Base-by-base conservation (phyloP, 2,329 filamentous ascomycete species). In the Aspergillus sp. region DNA sequence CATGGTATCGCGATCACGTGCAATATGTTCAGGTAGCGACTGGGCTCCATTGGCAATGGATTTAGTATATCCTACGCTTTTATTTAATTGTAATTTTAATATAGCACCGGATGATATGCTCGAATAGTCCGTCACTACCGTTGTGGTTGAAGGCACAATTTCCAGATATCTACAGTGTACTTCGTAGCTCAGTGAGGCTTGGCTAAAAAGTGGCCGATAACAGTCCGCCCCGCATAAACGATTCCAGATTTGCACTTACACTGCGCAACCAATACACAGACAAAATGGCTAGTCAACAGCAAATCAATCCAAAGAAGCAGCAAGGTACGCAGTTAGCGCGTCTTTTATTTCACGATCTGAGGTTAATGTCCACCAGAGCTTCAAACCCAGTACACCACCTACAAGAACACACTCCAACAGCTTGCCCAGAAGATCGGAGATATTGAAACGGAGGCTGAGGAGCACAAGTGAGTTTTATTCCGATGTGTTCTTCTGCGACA, bases 401-500 rank as follows among this genome's bases (percentile, higher is more conserved):
- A 84, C 81, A 88, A 88, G 70, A 87, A 84, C 69, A 86, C 82
- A 35, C 84, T 99, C 58, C 93, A 98, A 77, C 90, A 95, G 71
- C 87, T 99, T 69, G 95, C 95, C 31, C 89, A 92, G 71, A 98
- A 96, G 76, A 97, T 99, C 67, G 95, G 95, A 41, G 93, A 98
- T 72, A 93, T 99, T 56, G 95, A 99, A 79, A 91, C 96, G 74
- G 95, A 98, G 75, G 88, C 90, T 19, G 95, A 99, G 76, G 95
- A 99, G 75, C 95, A 99, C 82, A 98, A 96, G 95, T 98, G 79
- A 73, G 89, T 76, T n/a, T 23, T 8, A 21, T 35, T 35, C 27
- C n/a, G 45, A 19, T 25, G 7, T n/a, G 5, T 31, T 15, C n/a
- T 27, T 9, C 21, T 46, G 15, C 1, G 27, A n/a, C 9, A 41